These are phyloP conservation scores for Ambrosiella xylebori DNA, from an alignment of 2,329 filamentous ascomycete species.

Conservation along the genomic window DNA sequence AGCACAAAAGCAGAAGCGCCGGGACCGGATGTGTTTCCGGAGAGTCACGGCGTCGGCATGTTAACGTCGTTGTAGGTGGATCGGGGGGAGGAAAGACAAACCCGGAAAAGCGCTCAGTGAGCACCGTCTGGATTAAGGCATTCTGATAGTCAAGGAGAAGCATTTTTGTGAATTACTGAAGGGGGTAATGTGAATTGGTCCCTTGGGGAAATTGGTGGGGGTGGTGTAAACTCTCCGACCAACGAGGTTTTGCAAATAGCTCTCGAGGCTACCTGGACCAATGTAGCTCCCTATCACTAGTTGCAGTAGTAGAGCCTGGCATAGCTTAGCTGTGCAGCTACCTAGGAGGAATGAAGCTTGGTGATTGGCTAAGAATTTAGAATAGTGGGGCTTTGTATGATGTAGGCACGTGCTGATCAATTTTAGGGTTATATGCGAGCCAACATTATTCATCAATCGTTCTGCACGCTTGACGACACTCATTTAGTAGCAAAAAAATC, in stretches of 20 bases:
- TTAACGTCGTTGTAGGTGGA: neutral
- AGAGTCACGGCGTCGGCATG: neutral
- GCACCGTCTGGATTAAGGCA: conserved; percentile 86
- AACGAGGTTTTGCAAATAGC: conserved; percentile 5
- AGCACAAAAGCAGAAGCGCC: too few relatives aligned
- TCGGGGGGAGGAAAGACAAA: conserved; percentile 20
- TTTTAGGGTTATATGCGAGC: neutral
- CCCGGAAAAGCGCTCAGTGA: conserved; percentile 89
- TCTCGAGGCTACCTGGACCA: conserved; percentile 6
- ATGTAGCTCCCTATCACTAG: conserved; percentile 7
- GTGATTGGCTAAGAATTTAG: conserved; percentile 5
- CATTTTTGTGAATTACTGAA: conserved; percentile 32
- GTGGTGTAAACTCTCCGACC: neutral
- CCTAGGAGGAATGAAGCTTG: neutral
- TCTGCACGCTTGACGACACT: neutral
- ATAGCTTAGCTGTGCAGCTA: conserved; percentile 8
- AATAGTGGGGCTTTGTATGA: conserved; percentile 6
- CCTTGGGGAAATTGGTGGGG: neutral
- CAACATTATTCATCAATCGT: neutral
- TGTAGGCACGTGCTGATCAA: neutral
- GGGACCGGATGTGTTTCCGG: neutral
- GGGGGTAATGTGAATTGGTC: neutral
- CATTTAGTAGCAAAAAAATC: neutral
- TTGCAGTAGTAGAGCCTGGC: conserved; percentile 9
- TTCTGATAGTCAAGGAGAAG: conserved; percentile 98